Evolutionary conservation across 192 early-diverging fungal genomes (phyloP).

Genomic region (Irineochytrium annulatum): DNA sequence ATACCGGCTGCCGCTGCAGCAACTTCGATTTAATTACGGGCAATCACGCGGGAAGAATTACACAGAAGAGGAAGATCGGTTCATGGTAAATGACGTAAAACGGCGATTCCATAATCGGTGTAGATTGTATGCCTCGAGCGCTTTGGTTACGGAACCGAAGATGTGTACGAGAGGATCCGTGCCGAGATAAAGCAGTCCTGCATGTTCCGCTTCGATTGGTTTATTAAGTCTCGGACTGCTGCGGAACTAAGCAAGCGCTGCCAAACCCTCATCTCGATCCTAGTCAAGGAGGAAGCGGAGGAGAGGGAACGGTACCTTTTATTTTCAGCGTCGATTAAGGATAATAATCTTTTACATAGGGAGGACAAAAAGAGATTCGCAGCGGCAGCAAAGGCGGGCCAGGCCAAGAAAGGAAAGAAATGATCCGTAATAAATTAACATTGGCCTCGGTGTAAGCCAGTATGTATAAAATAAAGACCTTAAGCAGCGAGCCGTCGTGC

Average conservation of each 20-base stretch:
- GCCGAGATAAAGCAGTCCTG: slow-evolving; percentile 76
- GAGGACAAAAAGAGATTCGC: neutral
- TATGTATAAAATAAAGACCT: too few species aligned
- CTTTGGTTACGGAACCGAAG: slow-evolving; percentile 84
- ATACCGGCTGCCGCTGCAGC: slow-evolving; percentile 77
- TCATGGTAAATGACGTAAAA: slow-evolving; percentile 51
- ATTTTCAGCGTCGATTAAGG: too few species aligned
- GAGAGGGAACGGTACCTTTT: slow-evolving; percentile 15
- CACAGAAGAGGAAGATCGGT: slow-evolving; percentile 97
- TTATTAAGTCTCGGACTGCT: slow-evolving; percentile 89
- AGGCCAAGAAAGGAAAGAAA: too few species aligned
- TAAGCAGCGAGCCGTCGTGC: too few species aligned
- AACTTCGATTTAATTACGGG: slow-evolving; percentile 85
- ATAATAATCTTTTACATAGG: too few species aligned
- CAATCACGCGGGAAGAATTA: slow-evolving; percentile 85
- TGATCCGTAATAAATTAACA: too few species aligned
- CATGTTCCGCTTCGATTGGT: slow-evolving; percentile 96
- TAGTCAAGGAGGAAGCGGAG: slow-evolving; percentile 27
- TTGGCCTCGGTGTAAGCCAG: too few species aligned
- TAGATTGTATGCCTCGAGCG: slow-evolving; percentile 81
- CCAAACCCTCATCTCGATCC: slow-evolving; percentile 14
- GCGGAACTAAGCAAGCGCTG: slow-evolving; percentile 27
- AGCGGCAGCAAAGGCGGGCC: too few species aligned
- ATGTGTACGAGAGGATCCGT: slow-evolving; percentile 90
- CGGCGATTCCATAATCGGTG: neutral